These are phyloP conservation scores for Furcasterigmium furcatum DNA, from an alignment of 2,329 filamentous ascomycete species.

Conservation along the genomic window DNA sequence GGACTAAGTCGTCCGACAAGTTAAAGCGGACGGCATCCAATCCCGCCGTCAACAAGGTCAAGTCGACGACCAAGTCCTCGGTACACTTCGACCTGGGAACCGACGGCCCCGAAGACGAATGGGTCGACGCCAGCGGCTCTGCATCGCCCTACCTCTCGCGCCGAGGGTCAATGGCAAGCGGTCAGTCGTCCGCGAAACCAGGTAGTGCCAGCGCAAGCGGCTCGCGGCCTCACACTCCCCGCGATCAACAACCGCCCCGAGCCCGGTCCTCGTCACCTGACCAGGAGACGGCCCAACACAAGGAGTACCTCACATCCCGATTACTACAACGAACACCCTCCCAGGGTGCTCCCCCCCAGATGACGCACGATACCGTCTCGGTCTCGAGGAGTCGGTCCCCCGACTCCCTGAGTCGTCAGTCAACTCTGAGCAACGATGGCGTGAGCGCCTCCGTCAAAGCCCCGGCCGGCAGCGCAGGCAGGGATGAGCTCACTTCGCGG, in stretches of 20 bases:
- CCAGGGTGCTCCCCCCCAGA: constrained; percentile 59
- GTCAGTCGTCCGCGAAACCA: constrained; percentile 41
- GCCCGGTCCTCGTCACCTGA: constrained; percentile 19
- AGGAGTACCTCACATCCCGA: constrained; percentile 64
- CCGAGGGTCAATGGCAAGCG: constrained; percentile 31
- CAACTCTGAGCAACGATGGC: constrained; percentile 32
- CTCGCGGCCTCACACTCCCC: constrained; percentile 31
- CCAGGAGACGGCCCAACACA: constrained; percentile 47
- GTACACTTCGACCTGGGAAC: constrained; percentile 64
- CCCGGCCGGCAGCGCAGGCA: constrained; percentile 9
- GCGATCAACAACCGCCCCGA: constrained; percentile 14
- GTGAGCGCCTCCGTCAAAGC: constrained; percentile 15
- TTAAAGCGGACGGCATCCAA: constrained; percentile 52
- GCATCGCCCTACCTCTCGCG: constrained; percentile 57
- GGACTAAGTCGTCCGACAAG: constrained; percentile 46
- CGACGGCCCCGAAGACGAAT: constrained; percentile 53
- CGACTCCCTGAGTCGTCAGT: constrained; percentile 33
- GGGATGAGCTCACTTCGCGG: constrained; percentile 47
- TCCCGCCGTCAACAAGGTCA: constrained; percentile 41
- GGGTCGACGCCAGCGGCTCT: constrained; percentile 64
- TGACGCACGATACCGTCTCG: constrained; percentile 57
- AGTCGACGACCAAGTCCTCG: constrained; percentile 39
- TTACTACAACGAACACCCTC: constrained; percentile 63
- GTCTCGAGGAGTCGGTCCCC: constrained; percentile 35
- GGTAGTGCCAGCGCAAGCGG: constrained; percentile 22